phyloP scores from a whole-genome alignment of 1,139 yeast species.

The Diutina sp. region DNA sequence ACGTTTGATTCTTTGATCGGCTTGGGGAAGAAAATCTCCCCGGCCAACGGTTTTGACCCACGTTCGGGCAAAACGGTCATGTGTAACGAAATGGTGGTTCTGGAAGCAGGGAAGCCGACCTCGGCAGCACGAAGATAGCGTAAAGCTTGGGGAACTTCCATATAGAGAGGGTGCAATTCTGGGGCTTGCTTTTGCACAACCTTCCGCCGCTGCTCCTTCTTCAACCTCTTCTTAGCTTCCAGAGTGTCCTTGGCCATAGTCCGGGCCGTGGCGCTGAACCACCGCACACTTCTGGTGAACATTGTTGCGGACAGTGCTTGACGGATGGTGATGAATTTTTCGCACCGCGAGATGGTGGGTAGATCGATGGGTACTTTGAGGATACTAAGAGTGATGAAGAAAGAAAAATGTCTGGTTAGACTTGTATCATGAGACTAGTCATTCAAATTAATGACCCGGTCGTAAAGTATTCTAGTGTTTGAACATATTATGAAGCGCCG shows the following conservation, averaged over 20 bases:
- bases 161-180: slow-evolving; percentile 43
- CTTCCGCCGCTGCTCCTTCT: slow-evolving; percentile 17
- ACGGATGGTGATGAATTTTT: not conserved
- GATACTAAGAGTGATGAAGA: not conserved
- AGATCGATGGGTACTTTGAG: not conserved
- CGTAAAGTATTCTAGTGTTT: too few species aligned
- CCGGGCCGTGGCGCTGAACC: slow-evolving; percentile 1
- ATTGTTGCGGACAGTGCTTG: not conserved
- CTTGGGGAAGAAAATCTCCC: slow-evolving; percentile 66
- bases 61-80: slow-evolving; percentile 63
- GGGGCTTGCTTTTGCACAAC: slow-evolving; percentile 17
- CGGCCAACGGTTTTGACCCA: slow-evolving; percentile 67
- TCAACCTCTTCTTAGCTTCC: not conserved
- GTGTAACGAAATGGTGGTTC: slow-evolving; percentile 57
- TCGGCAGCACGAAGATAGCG: slow-evolving; percentile 79
- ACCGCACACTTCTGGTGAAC: not conserved
- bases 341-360: not conserved
- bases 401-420: too few species aligned
- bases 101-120: slow-evolving; percentile 64
- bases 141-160: slow-evolving; percentile 64
- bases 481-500: too few species aligned
- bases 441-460: too few species aligned
- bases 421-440: too few species aligned
- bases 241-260: not conserved
- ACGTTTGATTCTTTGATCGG: slow-evolving; percentile 55